Conservation (phyloP, 2,329 filamentous ascomycete genomes). For the Coleophoma cylindrospora region DNA sequence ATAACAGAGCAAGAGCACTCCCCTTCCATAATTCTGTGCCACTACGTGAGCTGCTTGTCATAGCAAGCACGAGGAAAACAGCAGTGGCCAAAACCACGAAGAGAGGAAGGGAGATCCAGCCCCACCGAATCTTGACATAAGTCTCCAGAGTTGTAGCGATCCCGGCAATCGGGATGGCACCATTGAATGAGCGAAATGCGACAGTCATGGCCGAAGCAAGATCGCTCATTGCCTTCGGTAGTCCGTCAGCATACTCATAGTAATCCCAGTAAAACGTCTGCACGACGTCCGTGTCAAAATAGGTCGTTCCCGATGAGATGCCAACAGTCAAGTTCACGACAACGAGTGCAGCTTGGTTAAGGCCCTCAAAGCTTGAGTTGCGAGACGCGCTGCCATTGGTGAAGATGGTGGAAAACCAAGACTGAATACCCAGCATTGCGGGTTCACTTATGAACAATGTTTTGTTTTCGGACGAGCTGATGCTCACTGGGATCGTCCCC, state of each 20-base stretch:
- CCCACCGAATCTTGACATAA: slow-evolving; percentile 31
- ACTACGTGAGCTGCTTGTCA: slow-evolving; percentile 19
- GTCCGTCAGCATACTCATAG: slow-evolving; percentile 28
- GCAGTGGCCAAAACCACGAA: slow-evolving; percentile 24
- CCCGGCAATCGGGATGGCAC: slow-evolving; percentile 21
- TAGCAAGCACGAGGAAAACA: slow-evolving; percentile 23
- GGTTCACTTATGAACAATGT: slow-evolving; percentile 1
- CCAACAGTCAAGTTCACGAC: not conserved
- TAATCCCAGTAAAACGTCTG: slow-evolving; percentile 36
- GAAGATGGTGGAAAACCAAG: slow-evolving; percentile 1
- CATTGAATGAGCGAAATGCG: slow-evolving; percentile 26
- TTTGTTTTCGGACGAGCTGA: not conserved
- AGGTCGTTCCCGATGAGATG: not conserved
- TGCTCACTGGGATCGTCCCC: not conserved
- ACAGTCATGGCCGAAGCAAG: slow-evolving; percentile 30
- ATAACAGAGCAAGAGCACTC: slow-evolving; percentile 28
- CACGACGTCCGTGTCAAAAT: slow-evolving; percentile 26
- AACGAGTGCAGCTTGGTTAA: not conserved
- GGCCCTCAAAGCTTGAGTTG: not conserved
- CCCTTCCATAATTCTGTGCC: slow-evolving; percentile 29
- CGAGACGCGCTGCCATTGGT: not conserved
- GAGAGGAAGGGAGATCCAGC: slow-evolving; percentile 28
- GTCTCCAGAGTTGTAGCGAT: slow-evolving; percentile 23
- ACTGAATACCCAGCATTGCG: slow-evolving; percentile 1
- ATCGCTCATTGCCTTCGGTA: slow-evolving; percentile 30